phyloP scores from a whole-genome alignment of 495 filamentous ascomycete genomes.

The Aspergillus carlsbadensis region DNA sequence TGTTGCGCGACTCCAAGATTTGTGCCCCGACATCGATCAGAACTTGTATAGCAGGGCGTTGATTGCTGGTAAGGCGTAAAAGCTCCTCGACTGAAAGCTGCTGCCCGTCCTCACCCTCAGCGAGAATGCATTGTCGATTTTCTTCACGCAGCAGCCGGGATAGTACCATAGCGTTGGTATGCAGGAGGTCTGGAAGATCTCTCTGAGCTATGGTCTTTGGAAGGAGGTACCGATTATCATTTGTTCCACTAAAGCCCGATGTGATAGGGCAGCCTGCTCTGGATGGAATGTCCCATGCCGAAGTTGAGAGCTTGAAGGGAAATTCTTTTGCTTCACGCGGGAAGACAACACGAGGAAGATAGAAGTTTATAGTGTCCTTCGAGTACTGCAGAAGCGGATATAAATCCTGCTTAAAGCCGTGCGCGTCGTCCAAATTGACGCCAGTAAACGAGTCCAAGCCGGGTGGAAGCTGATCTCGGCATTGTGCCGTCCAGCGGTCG shows the following conservation, averaged over 20 bases:
- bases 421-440: constrained; percentile 59
- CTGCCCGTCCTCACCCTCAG: constrained; percentile 4
- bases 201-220: constrained; percentile 54
- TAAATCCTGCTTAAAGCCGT: constrained; percentile 37
- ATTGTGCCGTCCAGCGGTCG: constrained; percentile 42
- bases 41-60: constrained; percentile 48
- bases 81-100: constrained; percentile 37
- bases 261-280: constrained; percentile 43
- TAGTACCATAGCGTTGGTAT: constrained; percentile 66
- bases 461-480: constrained; percentile 5
- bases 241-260: constrained; percentile 73
- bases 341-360: constrained; percentile 61
- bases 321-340: constrained; percentile 65
- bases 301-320: constrained; percentile 62
- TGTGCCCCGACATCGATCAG: constrained; percentile 76
- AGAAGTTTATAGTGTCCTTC: constrained; percentile 62
- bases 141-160: constrained; percentile 53
- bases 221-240: constrained; percentile 58
- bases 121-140: constrained; percentile 43
- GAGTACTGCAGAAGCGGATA: constrained; percentile 54
- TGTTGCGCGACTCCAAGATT: constrained; percentile 61
- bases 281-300: constrained; percentile 65
- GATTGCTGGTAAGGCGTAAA: constrained; percentile 38
- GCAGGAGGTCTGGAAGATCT: constrained; percentile 53
- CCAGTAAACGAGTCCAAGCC: constrained; percentile 47